These are phyloP conservation scores for Sporisorium exsertum DNA, from an alignment of 1,284 basidiomycete genomes.

Conservation along the genomic window DNA sequence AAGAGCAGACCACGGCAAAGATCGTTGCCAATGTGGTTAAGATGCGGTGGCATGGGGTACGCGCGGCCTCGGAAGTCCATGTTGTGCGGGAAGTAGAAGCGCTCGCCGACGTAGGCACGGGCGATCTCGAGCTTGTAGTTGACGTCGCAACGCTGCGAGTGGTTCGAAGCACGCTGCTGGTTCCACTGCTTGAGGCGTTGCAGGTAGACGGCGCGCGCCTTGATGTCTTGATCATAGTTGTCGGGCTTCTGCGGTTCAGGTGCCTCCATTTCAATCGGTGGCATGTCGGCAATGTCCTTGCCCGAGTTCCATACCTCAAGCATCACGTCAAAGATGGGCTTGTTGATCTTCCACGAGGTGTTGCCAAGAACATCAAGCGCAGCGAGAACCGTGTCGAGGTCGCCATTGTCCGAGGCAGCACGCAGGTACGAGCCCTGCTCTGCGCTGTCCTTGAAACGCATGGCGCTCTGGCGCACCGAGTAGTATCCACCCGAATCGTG, in stretches of 20 bases:
- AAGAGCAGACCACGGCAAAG: slow-evolving; percentile 87
- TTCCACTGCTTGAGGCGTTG: slow-evolving; percentile 75
- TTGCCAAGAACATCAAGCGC: slow-evolving; percentile 89
- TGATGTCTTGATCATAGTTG: slow-evolving; percentile 77
- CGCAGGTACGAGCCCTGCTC: slow-evolving; percentile 87
- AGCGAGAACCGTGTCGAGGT: slow-evolving; percentile 86
- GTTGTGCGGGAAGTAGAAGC: slow-evolving; percentile 94
- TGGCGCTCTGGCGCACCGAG: slow-evolving; percentile 70
- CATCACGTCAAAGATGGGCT: slow-evolving; percentile 79
- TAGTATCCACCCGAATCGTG: slow-evolving; percentile 87
- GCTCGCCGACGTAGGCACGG: slow-evolving; percentile 85
- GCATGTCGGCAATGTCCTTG: slow-evolving; percentile 71
- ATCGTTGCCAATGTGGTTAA: slow-evolving; percentile 97
- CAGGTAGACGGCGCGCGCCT: slow-evolving; percentile 76
- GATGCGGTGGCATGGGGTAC: slow-evolving; percentile 94
- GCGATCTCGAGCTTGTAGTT: slow-evolving; percentile 99
- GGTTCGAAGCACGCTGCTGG: slow-evolving; percentile 69
- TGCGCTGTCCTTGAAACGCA: slow-evolving; percentile 91
- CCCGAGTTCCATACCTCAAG: slow-evolving; percentile 82
- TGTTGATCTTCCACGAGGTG: slow-evolving; percentile 92
- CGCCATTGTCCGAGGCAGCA: slow-evolving; percentile 80
- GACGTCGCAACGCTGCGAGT: slow-evolving; percentile 89
- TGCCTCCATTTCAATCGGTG: slow-evolving; percentile 53
- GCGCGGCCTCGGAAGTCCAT: slow-evolving; percentile 97
- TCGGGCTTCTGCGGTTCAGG: slow-evolving; percentile 75